Conservation (phyloP, 2,329 filamentous ascomycete species). For the Arthrinium phaeospermum region DNA sequence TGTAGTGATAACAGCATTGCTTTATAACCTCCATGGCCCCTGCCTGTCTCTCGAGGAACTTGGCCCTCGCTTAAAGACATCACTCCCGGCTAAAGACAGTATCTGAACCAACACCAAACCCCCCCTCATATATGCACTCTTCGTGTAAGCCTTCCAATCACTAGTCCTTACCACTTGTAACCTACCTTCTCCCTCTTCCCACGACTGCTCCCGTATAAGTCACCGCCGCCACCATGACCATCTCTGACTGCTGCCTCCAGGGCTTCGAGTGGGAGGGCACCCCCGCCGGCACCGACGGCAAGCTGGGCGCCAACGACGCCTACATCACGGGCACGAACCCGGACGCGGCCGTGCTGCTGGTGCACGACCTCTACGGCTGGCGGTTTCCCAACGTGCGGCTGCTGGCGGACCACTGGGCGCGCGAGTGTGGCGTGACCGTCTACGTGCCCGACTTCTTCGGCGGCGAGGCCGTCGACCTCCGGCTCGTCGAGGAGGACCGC, state of each 20-base stretch:
- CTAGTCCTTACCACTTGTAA: neutral
- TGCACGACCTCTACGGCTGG: slow-evolving; percentile 52
- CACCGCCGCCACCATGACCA: slow-evolving; percentile 25
- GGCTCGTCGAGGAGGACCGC: slow-evolving; percentile 34
- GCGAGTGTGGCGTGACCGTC: slow-evolving; percentile 50
- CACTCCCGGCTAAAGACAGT: neutral
- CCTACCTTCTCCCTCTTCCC: neutral
- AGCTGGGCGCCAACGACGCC: slow-evolving; percentile 41
- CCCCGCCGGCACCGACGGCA: slow-evolving; percentile 43
- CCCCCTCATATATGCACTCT: neutral
- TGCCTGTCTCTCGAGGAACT: neutral
- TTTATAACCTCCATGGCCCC: neutral
- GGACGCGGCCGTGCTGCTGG: slow-evolving; percentile 43
- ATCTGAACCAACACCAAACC: neutral
- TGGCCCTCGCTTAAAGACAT: neutral
- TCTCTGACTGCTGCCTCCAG: slow-evolving; percentile 40
- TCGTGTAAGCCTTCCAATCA: neutral
- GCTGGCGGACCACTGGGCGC: slow-evolving; percentile 54
- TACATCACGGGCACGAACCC: slow-evolving; percentile 45
- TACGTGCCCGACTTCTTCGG: slow-evolving; percentile 48
- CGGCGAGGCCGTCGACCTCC: slow-evolving; percentile 40
- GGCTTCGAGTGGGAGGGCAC: slow-evolving; percentile 49
- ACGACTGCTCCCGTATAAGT: neutral
- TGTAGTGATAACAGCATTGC: neutral
- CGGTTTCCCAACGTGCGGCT: slow-evolving; percentile 50